Conservation (phyloP, 148 eudicot species). For the Rhododendron mucronatum region DNA sequence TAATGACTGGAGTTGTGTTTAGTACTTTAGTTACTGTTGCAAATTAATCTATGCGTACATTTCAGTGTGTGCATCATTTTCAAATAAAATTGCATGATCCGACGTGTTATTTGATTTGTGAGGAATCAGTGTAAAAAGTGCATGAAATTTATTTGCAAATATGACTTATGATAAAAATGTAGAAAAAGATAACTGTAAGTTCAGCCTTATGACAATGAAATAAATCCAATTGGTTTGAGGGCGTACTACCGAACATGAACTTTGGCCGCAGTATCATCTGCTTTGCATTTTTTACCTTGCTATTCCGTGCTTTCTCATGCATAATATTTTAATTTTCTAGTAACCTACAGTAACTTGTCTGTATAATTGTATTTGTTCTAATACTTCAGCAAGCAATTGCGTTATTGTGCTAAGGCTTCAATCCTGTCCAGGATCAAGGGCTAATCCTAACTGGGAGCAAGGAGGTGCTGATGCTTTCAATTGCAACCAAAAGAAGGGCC, state of each 20-base stretch:
- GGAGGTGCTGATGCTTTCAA: slow-evolving; percentile 19
- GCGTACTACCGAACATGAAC: background rate
- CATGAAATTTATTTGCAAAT: background rate
- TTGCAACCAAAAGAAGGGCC: slow-evolving; percentile 13
- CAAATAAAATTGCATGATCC: background rate
- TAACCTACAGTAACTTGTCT: background rate
- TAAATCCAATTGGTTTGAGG: background rate
- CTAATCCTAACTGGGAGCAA: slow-evolving; percentile 18
- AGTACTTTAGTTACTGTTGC: background rate
- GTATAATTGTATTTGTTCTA: background rate
- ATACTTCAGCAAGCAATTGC: background rate
- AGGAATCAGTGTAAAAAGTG: background rate
- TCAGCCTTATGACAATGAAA: background rate
- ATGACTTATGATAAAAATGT: background rate
- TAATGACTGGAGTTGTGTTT: background rate
- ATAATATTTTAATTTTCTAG: background rate
- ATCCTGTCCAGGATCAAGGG: slow-evolving; percentile 25
- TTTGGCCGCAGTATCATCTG: background rate
- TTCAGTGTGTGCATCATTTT: background rate
- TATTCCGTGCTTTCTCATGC: background rate
- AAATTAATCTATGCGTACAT: background rate
- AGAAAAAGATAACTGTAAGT: background rate
- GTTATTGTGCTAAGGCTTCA: background rate
- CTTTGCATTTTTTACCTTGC: background rate
- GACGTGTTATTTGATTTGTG: background rate